A percentile compares a stretch with the other conserved stretches of the same genome.
Conservation (phyloP, 352 stramenopile species). For the Phytophthora pluvialis region DNA sequence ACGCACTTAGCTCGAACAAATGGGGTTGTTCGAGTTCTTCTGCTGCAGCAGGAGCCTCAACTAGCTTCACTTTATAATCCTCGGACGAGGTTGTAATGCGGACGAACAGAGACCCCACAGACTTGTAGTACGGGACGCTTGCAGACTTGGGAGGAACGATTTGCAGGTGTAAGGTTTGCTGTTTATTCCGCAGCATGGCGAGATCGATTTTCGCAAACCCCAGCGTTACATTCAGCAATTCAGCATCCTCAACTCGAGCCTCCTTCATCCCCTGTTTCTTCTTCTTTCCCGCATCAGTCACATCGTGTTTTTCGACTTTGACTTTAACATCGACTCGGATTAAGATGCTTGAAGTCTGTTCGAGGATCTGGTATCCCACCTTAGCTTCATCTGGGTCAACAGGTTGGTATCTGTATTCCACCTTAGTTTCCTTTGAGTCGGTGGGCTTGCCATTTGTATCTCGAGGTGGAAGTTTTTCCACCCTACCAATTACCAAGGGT, state of each 20-base stretch:
- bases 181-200: conserved; percentile 38
- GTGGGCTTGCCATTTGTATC: background rate
- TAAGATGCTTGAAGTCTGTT: conserved; percentile 50
- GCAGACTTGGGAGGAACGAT: conserved; percentile 45
- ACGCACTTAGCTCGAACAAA: conserved; percentile 33
- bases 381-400: conserved; percentile 4
- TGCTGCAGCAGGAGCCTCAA: background rate
- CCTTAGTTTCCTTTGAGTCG: conserved; percentile 5
- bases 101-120: conserved; percentile 51
- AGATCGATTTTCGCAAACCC: conserved; percentile 64
- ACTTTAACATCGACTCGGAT: conserved; percentile 43
- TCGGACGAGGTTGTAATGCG: conserved; percentile 27
- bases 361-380: conserved; percentile 33
- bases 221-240: conserved; percentile 27
- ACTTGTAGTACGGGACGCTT: conserved; percentile 58
- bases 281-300: background rate
- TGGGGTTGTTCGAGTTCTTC: background rate
- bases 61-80: background rate
- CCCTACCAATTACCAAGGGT: conserved; percentile 31
- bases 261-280: conserved; percentile 17
- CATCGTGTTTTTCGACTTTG: background rate
- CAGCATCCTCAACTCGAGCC: background rate
- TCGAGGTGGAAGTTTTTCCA: conserved; percentile 2
- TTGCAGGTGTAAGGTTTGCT: conserved; percentile 46
- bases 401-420: conserved; percentile 11